Conservation (phyloP, 1,139 yeast species). For the Schwanniomyces etchellsii region DNA sequence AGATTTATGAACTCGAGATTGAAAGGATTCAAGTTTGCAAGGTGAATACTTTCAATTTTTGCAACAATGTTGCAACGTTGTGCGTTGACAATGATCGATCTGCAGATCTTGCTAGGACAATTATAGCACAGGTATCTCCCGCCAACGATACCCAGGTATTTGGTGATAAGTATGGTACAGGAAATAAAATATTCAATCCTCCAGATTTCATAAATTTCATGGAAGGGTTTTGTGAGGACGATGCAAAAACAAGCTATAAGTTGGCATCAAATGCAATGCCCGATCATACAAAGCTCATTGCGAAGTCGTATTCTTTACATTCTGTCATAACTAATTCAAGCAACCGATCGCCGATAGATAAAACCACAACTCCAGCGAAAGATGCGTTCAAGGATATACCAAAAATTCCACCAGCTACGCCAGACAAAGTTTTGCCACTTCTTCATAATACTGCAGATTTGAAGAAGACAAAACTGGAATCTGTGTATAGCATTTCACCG, state of each 20-base stretch:
- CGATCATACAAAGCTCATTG: conserved; percentile 26
- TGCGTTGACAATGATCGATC: conserved; percentile 77
- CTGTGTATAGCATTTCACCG: conserved; percentile 17
- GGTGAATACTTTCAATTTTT: conserved; percentile 75
- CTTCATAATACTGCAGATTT: not conserved
- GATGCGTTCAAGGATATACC: conserved; percentile 8
- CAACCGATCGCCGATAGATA: conserved; percentile 1
- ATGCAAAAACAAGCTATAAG: conserved; percentile 14
- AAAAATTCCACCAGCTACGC: conserved; percentile 11
- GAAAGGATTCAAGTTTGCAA: conserved; percentile 74
- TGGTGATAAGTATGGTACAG: conserved; percentile 57
- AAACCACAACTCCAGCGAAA: conserved; percentile 1
- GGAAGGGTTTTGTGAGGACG: conserved; percentile 29
- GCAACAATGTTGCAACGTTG: conserved; percentile 68
- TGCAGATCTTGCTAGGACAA: conserved; percentile 63
- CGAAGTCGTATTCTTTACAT: conserved; percentile 29
- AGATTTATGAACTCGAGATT: conserved; percentile 70
- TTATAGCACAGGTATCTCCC: conserved; percentile 66
- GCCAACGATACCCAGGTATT: conserved; percentile 54
- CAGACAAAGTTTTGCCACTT: conserved; percentile 17
- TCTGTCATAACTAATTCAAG: conserved; percentile 11
- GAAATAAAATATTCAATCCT: conserved; percentile 54
- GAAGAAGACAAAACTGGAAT: conserved; percentile 6
- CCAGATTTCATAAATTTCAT: conserved; percentile 41
- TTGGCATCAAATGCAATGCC: conserved; percentile 32